Evolutionary conservation across 2,329 filamentous ascomycete genomes (phyloP), one percentile per base, ranked within the genome.

Genomic region (Capronia americana): DNA sequence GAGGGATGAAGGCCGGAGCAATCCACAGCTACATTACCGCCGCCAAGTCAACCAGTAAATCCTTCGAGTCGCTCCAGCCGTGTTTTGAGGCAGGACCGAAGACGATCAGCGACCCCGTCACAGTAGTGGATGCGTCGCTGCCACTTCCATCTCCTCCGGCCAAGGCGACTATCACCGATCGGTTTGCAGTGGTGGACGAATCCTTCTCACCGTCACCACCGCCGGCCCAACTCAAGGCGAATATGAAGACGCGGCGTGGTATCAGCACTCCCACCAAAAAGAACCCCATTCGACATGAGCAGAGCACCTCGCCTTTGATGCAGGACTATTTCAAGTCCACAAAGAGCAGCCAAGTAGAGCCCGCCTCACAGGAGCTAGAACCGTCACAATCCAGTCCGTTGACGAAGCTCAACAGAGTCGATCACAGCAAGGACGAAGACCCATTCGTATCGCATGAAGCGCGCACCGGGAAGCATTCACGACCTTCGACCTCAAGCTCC

Each of bases 11-110:
- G 32, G 23, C 46, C 20, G 68, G 68, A 30, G 60, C 65, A 41
- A 34, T 68, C 14, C 44, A 66, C 44, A 58, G 34, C 34, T 70
- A 70, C 48, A 41, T 68, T 17, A 54, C 48, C 12, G 23, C 58
- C 28, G 57, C 64, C 10, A 67, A 66, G 32, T 3, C 32, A 32
- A 57, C 48, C 10, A 51, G 23, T 38, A 44, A 65, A 4, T 11
- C 51, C 14, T 20, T 28, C 23, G 24, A 28, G 11, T 14, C 23
- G 1, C 23, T 30, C 23, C 20, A 44, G 34, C n/a, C 83, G 5
- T 87, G 84, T n/a, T 86, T 82, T 4, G 48, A 26, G 10, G 8
- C 24, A 26, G 48, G 2, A 24, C n/a, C 44, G 28, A 50, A 20
- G 24, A 17, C 57, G 11, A 59, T 59, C 44, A 24, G 26, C 23